Evolutionary conservation across 768 basidiomycete genomes (phyloP).

Genomic region (Gloeopeniophorella convolvens): DNA sequence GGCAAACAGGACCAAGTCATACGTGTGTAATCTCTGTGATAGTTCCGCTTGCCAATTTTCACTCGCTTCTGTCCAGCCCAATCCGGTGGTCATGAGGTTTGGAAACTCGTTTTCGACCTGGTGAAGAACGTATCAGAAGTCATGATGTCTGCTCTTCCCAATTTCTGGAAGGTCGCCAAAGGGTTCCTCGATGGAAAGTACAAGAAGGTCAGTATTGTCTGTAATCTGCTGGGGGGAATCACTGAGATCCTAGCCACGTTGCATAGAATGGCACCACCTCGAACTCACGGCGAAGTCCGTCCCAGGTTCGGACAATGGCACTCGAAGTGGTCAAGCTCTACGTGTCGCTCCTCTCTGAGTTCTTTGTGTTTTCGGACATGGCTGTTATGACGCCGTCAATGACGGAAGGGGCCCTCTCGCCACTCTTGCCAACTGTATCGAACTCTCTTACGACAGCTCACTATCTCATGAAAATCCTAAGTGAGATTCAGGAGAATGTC

Average conservation of each 20-base stretch:
- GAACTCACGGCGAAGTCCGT: conserved; percentile 67
- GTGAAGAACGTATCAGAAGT: conserved; percentile 85
- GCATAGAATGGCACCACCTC: conserved; percentile 26
- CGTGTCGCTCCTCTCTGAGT: conserved; percentile 76
- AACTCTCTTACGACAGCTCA: conserved; percentile 79
- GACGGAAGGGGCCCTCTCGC: conserved; percentile 32
- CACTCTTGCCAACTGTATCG: conserved; percentile 64
- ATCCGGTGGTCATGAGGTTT: conserved; percentile 66
- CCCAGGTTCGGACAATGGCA: conserved; percentile 82
- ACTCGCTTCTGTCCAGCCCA: conserved; percentile 40
- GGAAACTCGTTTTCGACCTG: conserved; percentile 73
- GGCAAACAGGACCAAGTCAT: conserved; percentile 58
- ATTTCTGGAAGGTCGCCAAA: conserved; percentile 90
- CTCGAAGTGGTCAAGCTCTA: conserved; percentile 83
- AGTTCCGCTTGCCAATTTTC: neutral
- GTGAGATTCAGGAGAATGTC: conserved; percentile 81
- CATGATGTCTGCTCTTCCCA: conserved; percentile 78
- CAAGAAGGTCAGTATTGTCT: conserved; percentile 52
- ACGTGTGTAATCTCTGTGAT: conserved; percentile 35
- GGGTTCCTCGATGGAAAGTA: conserved; percentile 92
- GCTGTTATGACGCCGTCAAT: conserved; percentile 53
- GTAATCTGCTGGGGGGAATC: neutral
- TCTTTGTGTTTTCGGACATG: conserved; percentile 78
- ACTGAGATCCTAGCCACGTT: neutral
- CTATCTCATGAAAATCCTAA: conserved; percentile 72